Base-by-base conservation (phyloP, 176 grass and related monocot species). In the Poa pratensis region DNA sequence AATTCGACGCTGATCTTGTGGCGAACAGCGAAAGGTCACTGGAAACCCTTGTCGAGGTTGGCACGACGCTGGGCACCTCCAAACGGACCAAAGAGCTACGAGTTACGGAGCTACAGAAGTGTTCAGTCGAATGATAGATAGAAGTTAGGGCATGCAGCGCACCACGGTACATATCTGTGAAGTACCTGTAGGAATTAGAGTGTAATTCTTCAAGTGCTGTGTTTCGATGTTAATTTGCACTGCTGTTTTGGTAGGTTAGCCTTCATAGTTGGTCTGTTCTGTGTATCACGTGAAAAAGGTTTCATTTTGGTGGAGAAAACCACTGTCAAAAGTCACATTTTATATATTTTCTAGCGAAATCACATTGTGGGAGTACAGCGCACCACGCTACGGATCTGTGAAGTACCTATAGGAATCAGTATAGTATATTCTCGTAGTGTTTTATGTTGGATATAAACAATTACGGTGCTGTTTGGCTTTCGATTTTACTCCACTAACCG, bases 1-100 rank as follows among this genome's bases (percentile, higher is more conserved):
- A 95, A 77, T 92, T 95, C 45, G 89, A 98, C 78, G 93, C 87
- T 30, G 96, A 98, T 84, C 91, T 98, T 66, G 46, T 94, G 7
- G 76, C 83, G 4, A 98, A 98, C 80, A 94, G 91, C 51, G 86
- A 80, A 59, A 93, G 96, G 79, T 93, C 96, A 78, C 86, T 98
- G 5, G 96, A 98, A 85, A 98, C 96, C 27, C 91, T 98, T 69
- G 96, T 98, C 32, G 78, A 73, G 48, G 89, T 98, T 2, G 96
- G 96, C 63, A 95, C 87, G 66, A 88, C 76, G 15, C 53, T 98
- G 32, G 96, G 96, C 14, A 28, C 90, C 13, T 98, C 93, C 49
- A 93, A 69, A 81, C 80, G 75, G 82, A 80, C 49, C 54, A 75
- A 5, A 17, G 78, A 23, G 49, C 50, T 46, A 22, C 77, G 84